A percentile compares a stretch with the other conserved stretches of the same genome.
Conservation (phyloP, 2,329 filamentous ascomycete species). For the Nothophaeocryptopus gaeumannii region DNA sequence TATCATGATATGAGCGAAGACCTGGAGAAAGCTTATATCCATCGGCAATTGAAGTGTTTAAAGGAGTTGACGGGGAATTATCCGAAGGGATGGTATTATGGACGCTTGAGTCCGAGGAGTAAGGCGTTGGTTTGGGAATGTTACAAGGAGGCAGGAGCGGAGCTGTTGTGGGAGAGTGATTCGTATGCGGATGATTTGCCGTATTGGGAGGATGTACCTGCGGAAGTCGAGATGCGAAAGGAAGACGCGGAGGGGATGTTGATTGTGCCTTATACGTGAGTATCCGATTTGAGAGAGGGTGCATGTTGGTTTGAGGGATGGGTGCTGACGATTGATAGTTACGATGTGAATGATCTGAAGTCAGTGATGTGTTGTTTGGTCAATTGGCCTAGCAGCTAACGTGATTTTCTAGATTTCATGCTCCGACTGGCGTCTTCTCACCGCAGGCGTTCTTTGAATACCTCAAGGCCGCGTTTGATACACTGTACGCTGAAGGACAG, state of each 20-base stretch:
- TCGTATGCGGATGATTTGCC: constrained; percentile 55
- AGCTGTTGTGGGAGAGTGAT: constrained; percentile 51
- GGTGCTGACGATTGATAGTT: constrained; percentile 4
- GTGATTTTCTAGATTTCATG: constrained; percentile 4
- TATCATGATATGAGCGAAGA: constrained; percentile 47
- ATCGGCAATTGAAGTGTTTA: constrained; percentile 31
- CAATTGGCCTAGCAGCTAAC: too few species aligned
- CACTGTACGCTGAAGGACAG: constrained; percentile 52
- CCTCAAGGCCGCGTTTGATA: constrained; percentile 53
- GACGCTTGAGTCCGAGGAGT: constrained; percentile 44
- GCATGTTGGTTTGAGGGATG: too few species aligned
- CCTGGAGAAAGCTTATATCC: constrained; percentile 49
- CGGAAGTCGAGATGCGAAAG: constrained; percentile 41
- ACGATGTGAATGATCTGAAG: constrained; percentile 54
- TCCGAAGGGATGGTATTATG: constrained; percentile 52
- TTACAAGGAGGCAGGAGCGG: constrained; percentile 51
- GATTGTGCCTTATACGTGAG: constrained; percentile 53
- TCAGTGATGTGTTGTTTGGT: constrained; percentile 24
- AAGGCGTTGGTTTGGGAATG: constrained; percentile 48
- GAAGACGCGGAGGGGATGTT: constrained; percentile 52
- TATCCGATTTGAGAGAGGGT: not conserved
- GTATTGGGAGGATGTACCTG: constrained; percentile 54
- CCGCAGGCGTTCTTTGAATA: constrained; percentile 45
- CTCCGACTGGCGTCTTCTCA: constrained; percentile 43
- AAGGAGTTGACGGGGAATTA: constrained; percentile 47